A percentile compares a stretch with the other conserved stretches of the same genome.
phyloP scores from a whole-genome alignment of 2,329 filamentous ascomycete genomes.

The Clonostachys sp. region DNA sequence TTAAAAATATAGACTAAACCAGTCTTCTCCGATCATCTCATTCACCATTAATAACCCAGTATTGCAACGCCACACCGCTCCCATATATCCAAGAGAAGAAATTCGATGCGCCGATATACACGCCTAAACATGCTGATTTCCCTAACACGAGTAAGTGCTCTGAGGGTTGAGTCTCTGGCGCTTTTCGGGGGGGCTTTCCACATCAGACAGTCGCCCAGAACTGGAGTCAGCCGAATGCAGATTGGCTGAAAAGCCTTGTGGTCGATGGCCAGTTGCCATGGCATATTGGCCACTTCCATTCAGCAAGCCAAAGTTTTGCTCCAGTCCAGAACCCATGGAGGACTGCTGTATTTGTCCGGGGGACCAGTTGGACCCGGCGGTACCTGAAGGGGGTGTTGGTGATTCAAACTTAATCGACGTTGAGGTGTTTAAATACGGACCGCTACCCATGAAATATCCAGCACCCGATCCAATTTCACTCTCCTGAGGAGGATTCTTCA shows the following conservation, averaged over 20 bases:
- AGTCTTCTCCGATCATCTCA: no score
- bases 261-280: conserved; percentile 21
- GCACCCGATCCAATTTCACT: conserved; percentile 25
- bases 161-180: conserved; percentile 44
- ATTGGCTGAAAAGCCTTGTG: conserved; percentile 10
- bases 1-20: no score
- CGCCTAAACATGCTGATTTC: no score
- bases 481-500: conserved; percentile 58
- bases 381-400: conserved; percentile 47
- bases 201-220: conserved; percentile 25
- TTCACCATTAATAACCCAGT: no score
- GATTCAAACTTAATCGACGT: conserved; percentile 45
- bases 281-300: conserved; percentile 33
- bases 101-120: no score
- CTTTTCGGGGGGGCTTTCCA: conserved; percentile 45
- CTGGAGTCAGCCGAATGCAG: conserved; percentile 14
- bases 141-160: not conserved
- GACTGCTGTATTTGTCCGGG: conserved; percentile 46
- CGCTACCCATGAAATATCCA: conserved; percentile 23
- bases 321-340: conserved; percentile 33
- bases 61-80: no score
- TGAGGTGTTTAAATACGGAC: conserved; percentile 26
- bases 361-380: conserved; percentile 43
- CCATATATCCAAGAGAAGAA: no score
- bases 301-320: conserved; percentile 39